Evolutionary conservation across 768 basidiomycete species (phyloP).

Genomic region (Pleurotus salmoneostramineus): DNA sequence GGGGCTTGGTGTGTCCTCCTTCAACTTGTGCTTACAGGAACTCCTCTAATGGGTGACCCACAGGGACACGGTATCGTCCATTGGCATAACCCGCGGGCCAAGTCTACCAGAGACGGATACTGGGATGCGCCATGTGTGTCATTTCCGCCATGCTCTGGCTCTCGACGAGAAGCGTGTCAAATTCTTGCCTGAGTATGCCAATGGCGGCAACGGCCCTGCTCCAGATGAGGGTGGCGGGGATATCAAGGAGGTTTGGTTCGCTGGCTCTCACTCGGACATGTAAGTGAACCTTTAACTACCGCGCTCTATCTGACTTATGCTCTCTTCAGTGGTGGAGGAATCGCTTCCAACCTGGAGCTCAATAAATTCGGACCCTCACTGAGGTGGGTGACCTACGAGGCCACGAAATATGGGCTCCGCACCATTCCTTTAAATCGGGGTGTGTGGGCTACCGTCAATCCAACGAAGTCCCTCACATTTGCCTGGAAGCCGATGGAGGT

Average conservation of each 20-base stretch:
- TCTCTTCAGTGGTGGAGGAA: conserved; percentile 15
- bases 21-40: neutral
- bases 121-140: conserved; percentile 28
- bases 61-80: conserved; percentile 46
- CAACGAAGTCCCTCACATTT: neutral
- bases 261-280: conserved; percentile 27
- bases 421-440: neutral
- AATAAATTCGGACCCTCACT: conserved; percentile 15
- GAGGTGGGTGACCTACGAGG: conserved; percentile 15
- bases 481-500: conserved; percentile 2
- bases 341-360: conserved; percentile 13
- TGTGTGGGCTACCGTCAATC: neutral
- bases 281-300: conserved; percentile 10
- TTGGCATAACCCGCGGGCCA: conserved; percentile 27
- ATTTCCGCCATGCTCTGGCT: conserved; percentile 43
- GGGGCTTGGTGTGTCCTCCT: conserved; percentile 32
- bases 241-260: conserved; percentile 28
- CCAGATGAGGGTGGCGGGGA: conserved; percentile 8
- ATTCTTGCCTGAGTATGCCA: conserved; percentile 38
- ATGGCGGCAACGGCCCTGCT: neutral
- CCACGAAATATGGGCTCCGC: conserved; percentile 8
- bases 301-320: neutral
- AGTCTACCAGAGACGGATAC: conserved; percentile 26
- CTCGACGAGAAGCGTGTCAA: conserved; percentile 44
- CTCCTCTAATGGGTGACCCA: neutral